phyloP scores from a whole-genome alignment of 495 filamentous ascomycete genomes.

The Trypethelium eluteriae region DNA sequence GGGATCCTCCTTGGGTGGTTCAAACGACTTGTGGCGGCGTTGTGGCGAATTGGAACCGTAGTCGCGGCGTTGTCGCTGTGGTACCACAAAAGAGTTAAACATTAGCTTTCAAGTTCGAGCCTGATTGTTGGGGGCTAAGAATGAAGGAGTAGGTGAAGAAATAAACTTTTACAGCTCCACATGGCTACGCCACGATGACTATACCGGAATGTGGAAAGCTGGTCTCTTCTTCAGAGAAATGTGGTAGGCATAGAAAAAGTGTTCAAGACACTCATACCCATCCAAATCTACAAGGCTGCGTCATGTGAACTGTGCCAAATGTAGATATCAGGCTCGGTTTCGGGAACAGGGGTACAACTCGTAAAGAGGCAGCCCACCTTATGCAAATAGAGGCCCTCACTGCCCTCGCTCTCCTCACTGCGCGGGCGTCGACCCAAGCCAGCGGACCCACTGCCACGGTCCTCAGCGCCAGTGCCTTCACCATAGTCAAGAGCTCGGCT shows the following conservation, averaged over 20 bases:
- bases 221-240: too few relatives aligned
- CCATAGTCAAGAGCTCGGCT: slow-evolving; percentile 81
- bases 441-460: slow-evolving; percentile 42
- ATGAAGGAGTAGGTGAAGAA: too few relatives aligned
- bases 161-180: too few relatives aligned
- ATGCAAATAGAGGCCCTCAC: slow-evolving; percentile 47
- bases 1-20: slow-evolving; percentile 50
- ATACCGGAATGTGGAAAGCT: too few relatives aligned
- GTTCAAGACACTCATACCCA: background rate
- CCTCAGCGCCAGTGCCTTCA: slow-evolving; percentile 52
- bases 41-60: slow-evolving; percentile 42
- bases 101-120: too few relatives aligned
- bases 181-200: too few relatives aligned
- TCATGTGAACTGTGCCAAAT: background rate
- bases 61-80: slow-evolving; percentile 55
- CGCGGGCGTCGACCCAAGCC: slow-evolving; percentile 45
- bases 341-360: background rate
- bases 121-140: too few relatives aligned
- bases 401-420: slow-evolving; percentile 66
- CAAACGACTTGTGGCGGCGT: slow-evolving; percentile 45
- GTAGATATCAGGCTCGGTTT: background rate
- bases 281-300: background rate
- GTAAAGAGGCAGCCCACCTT: slow-evolving; percentile 6
- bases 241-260: too few relatives aligned
- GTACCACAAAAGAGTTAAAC: background rate